A percentile compares a stretch with the other conserved stretches of the same genome.
Conservation (phyloP, 768 basidiomycete species). For the Naganishia kalamii region DNA sequence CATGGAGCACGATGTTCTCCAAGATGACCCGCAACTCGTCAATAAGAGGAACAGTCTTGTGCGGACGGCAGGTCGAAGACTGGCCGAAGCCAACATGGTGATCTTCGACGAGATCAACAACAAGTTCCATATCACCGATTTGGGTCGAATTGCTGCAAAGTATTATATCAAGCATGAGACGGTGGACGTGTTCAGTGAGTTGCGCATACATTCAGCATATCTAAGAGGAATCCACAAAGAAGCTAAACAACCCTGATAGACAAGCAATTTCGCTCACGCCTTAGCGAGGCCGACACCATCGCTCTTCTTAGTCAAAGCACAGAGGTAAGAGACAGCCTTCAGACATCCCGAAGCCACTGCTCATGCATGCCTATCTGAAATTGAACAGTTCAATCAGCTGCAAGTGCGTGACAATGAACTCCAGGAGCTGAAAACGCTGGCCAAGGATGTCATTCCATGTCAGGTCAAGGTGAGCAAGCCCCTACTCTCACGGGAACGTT, state of each 20-base stretch:
- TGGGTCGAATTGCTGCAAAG: conserved; percentile 92
- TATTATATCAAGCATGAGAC: conserved; percentile 86
- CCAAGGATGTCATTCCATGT: conserved; percentile 64
- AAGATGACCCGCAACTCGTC: conserved; percentile 67
- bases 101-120: conserved; percentile 59
- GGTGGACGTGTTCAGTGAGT: conserved; percentile 70
- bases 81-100: conserved; percentile 74
- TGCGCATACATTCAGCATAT: neutral
- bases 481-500: neutral
- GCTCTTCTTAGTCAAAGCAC: conserved; percentile 80
- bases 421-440: conserved; percentile 68
- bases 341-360: neutral
- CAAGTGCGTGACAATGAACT: conserved; percentile 85
- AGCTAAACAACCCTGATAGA: conserved; percentile 37
- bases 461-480: conserved; percentile 60
- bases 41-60: conserved; percentile 66
- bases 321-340: conserved; percentile 56
- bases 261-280: conserved; percentile 63
- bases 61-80: conserved; percentile 58
- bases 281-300: conserved; percentile 90
- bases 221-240: neutral
- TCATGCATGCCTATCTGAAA: neutral
- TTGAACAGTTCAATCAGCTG: conserved; percentile 78
- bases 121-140: conserved; percentile 68
- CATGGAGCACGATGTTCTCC: conserved; percentile 60